Evolutionary conservation across 441 rosid species (phyloP), one percentile per base, ranked within the genome.

Genomic region (Biscutella laevigata): DNA sequence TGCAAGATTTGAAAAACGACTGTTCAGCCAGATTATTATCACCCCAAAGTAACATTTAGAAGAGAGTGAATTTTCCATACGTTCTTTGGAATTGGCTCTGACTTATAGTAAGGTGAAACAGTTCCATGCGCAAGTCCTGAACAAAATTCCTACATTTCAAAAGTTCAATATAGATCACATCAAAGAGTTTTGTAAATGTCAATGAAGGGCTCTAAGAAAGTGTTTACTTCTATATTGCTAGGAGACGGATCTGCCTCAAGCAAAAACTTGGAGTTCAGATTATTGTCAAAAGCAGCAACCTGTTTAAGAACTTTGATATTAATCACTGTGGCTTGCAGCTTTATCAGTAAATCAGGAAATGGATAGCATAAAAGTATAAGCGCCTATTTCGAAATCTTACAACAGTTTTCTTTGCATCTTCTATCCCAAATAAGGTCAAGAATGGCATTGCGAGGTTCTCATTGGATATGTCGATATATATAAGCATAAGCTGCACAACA

Each of bases 361-460:
- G 5, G 43, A 24, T 51, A 68, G 9, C 57, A 4, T 42, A 27
- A 53, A 35, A 20, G 37, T 9, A 19, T 29, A 29, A 53, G 17
- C 3, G 7, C 6, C 15, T 14, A 35, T 59, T 50, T n/a, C 14
- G 49, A 56, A 52, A 33, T 66, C 90, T 67, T 61, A 91, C 98
- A 83, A 78, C 70, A 5, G 75, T 72, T 43, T 76, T 59, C 39
- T 78, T 60, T 26, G 90, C 61, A 45, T 85, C 88, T 75, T 91
- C 96, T 40, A 87, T 79, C 49, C 96, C 94, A 44, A 81, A 81
- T 47, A 91, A 71, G 44, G 95, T 83, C 63, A 91, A 77, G 77
- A 84, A 81, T 38, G 94, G 95, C 79, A 87, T 85, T 25, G 96
- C 96, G 7, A 75, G 78, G 77, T 91, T 80, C 61, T 84, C 88